Evolutionary conservation across 768 basidiomycete species (phyloP), one percentile per base, ranked within the genome.

Genomic region (Tephrocybe sp.): DNA sequence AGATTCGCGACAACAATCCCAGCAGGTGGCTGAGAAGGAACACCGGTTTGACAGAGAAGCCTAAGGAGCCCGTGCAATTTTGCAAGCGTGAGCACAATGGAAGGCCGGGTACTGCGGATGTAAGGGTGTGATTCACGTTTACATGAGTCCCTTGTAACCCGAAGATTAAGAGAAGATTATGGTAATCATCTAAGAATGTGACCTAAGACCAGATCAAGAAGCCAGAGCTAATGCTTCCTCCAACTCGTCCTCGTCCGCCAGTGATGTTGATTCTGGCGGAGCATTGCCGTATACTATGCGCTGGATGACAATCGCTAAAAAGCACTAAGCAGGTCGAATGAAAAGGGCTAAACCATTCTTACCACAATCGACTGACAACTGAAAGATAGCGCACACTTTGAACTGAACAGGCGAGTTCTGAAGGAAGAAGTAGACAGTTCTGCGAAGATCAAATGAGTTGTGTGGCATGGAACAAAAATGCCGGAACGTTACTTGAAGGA

Each of bases 361-460:
- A 89, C 90, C 86, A 54, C 79, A 61, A 67, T 93, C 91, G 34
- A 92, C 68, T 1, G 87, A 87, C 37, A 93, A 67, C 63, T 93
- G 92, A 63, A 92, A 92, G 51, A 92, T 75, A 4, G 88, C 85
- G 56, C 91, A 92, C 32, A 81, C 79, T 65, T 87, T 84, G 75
- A 93, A 93, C 58, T 89, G 91, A 42, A 93, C 60, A 1, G 89
- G 86, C 0, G 84, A 85, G 11, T 72, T 64, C 61, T 87, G 79
- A 41, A 83, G 54, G 68, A 93, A 92, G 67, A 92, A 93, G 62
- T 93, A 93, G 3, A 77, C 75, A 9, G 86, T 83, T 64, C 90
- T 93, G 58, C 35, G 34, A 34, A 4, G 21, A 19, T 37, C 32
- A 7, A 5, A 6, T 37, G 7, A 37, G 18, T 16, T 19, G 21